phyloP scores from a whole-genome alignment of 192 early-diverging fungal species.

The Funneliformis mosseae region DNA sequence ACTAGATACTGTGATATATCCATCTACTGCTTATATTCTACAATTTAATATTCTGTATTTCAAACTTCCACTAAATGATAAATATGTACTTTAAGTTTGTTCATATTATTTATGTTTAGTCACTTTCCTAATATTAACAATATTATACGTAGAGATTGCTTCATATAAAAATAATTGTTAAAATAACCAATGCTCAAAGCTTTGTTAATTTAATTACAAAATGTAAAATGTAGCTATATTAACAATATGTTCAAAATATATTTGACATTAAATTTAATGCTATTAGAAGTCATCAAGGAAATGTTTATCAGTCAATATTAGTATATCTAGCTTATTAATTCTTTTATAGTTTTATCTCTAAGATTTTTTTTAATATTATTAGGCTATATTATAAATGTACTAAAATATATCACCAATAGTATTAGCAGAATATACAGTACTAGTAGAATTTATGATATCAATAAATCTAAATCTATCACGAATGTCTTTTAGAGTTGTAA shows the following conservation, averaged over 20 bases:
- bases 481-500: constrained; percentile 9
- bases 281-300: background rate
- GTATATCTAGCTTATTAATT: constrained; percentile 27
- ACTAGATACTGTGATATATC: background rate
- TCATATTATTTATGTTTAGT: background rate
- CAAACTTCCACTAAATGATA: background rate
- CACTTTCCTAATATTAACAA: constrained; percentile 25
- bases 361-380: constrained; percentile 22
- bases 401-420: too few species aligned
- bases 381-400: constrained; percentile 19
- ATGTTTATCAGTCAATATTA: constrained; percentile 5
- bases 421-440: too few species aligned
- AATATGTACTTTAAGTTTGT: background rate
- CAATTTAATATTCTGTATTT: background rate
- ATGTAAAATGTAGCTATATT: background rate
- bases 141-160: background rate
- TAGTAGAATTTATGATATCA: constrained; percentile 8
- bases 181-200: background rate
- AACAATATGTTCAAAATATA: constrained; percentile 4
- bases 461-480: constrained; percentile 11
- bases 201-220: background rate
- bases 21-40: background rate
- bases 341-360: background rate
- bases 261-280: constrained; percentile 19
- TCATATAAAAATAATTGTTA: constrained; percentile 2